phyloP scores from a whole-genome alignment of 1,139 yeast species.

The Yarrowia galli region DNA sequence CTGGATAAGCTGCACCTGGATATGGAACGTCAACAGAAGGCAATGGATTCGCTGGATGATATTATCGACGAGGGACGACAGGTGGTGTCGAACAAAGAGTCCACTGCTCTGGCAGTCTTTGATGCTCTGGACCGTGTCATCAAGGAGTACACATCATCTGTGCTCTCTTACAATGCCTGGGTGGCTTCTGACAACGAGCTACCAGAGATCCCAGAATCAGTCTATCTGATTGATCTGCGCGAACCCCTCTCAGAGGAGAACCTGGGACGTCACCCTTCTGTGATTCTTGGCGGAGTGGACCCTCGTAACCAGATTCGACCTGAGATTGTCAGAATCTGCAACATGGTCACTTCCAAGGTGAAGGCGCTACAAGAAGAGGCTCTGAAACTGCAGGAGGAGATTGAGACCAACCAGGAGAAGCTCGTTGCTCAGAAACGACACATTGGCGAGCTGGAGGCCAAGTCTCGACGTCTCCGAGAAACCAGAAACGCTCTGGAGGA shows the following conservation, averaged over 20 bases:
- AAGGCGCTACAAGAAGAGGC: conserved; percentile 67
- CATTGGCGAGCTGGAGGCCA: conserved; percentile 55
- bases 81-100: conserved; percentile 54
- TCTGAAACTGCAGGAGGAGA: conserved; percentile 63
- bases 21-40: conserved; percentile 63
- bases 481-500: conserved; percentile 30
- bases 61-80: conserved; percentile 56
- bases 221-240: conserved; percentile 50
- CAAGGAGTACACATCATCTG: conserved; percentile 62
- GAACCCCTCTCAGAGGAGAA: conserved; percentile 51
- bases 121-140: conserved; percentile 61
- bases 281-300: conserved; percentile 51
- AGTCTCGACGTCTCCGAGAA: conserved; percentile 28
- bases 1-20: conserved; percentile 69
- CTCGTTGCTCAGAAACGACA: conserved; percentile 69
- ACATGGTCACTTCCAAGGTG: conserved; percentile 57
- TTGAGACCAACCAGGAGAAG: conserved; percentile 65
- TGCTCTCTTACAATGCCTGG: conserved; percentile 56
- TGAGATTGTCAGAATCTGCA: conserved; percentile 58
- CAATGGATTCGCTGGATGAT: conserved; percentile 55
- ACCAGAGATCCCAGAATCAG: conserved; percentile 44
- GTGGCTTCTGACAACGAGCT: conserved; percentile 48
- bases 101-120: conserved; percentile 57
- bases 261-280: conserved; percentile 56
- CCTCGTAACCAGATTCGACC: conserved; percentile 51